These are phyloP conservation scores for Zygoascus flipseniorum DNA, from an alignment of 805 yeast species.

Conservation along the genomic window DNA sequence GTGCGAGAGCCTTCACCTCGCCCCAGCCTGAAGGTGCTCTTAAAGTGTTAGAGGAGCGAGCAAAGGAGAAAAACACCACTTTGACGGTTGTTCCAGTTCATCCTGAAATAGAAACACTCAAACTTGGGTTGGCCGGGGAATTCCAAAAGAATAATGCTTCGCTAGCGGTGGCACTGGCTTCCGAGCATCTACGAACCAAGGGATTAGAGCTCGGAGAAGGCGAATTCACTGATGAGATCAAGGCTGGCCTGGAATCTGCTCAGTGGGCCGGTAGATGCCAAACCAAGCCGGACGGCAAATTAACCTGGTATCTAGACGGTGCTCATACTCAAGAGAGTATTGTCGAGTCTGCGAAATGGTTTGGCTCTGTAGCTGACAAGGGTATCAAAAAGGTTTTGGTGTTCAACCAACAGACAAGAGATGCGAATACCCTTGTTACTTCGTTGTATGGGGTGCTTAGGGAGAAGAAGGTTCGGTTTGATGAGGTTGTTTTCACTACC, in stretches of 20 bases:
- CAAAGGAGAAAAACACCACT: constrained; percentile 48
- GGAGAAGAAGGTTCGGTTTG: constrained; percentile 40
- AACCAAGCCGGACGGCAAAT: constrained; percentile 38
- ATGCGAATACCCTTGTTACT: constrained; percentile 56
- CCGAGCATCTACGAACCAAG: constrained; percentile 46
- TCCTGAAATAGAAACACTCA: constrained; percentile 28
- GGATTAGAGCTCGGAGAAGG: constrained; percentile 25
- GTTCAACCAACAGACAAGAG: constrained; percentile 93
- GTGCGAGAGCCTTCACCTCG: constrained; percentile 60
- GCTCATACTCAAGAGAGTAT: constrained; percentile 92
- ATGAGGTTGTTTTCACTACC: constrained; percentile 77
- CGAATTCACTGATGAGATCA: constrained; percentile 18
- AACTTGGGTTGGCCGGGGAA: constrained; percentile 45
- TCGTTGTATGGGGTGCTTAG: constrained; percentile 34
- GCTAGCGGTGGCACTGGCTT: constrained; percentile 65
- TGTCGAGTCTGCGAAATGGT: constrained; percentile 78
- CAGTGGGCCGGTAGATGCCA: constrained; percentile 98
- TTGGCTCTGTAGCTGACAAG: constrained; percentile 10
- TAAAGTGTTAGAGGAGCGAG: constrained; percentile 48
- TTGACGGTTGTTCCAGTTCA: constrained; percentile 46
- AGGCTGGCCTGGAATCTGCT: constrained; percentile 54
- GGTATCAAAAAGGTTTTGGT: constrained; percentile 39
- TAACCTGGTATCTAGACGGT: constrained; percentile 88
- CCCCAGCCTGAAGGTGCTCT: constrained; percentile 48
- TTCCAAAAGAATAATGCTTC: constrained; percentile 86